Conservation (phyloP, 805 yeast species). For the Candida insectorum region DNA sequence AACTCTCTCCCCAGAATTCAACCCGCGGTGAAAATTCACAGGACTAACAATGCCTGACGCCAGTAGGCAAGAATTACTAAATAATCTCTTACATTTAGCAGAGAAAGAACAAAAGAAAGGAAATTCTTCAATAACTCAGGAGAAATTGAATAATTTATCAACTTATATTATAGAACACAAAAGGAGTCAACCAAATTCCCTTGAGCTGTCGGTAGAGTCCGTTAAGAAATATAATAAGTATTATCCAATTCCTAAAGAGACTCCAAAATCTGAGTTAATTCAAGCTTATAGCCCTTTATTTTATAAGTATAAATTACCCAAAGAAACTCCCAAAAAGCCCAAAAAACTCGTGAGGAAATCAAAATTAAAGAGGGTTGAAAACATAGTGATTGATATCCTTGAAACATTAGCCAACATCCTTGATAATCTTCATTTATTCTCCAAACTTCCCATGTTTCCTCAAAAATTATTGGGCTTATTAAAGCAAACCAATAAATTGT, state of each 20-base stretch:
- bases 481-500: slow-evolving; percentile 41
- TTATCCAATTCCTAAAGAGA: slow-evolving; percentile 18
- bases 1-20: no score
- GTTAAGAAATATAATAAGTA: slow-evolving; percentile 13
- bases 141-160: slow-evolving; percentile 30
- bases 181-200: slow-evolving; percentile 1
- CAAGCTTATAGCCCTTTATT: slow-evolving; percentile 28
- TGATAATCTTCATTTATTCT: slow-evolving; percentile 40
- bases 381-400: slow-evolving; percentile 23
- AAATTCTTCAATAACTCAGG: slow-evolving; percentile 34
- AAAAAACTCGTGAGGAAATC: slow-evolving; percentile 14
- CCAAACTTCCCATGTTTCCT: slow-evolving; percentile 43
- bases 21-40: slow-evolving; percentile 2
- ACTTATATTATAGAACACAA: slow-evolving; percentile 20
- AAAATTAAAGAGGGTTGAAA: slow-evolving; percentile 30
- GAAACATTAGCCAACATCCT: slow-evolving; percentile 37
- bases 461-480: slow-evolving; percentile 24
- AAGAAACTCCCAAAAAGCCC: slow-evolving; percentile 2
- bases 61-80: slow-evolving; percentile 22
- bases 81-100: slow-evolving; percentile 27
- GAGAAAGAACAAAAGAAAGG: slow-evolving; percentile 37
- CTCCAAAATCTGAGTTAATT: not conserved
- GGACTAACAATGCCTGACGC: slow-evolving; percentile 8
- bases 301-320: slow-evolving; percentile 24
- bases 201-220: not conserved